These are phyloP conservation scores for Tylopilus subfusipes DNA, from an alignment of 768 basidiomycete genomes.

Conservation along the genomic window DNA sequence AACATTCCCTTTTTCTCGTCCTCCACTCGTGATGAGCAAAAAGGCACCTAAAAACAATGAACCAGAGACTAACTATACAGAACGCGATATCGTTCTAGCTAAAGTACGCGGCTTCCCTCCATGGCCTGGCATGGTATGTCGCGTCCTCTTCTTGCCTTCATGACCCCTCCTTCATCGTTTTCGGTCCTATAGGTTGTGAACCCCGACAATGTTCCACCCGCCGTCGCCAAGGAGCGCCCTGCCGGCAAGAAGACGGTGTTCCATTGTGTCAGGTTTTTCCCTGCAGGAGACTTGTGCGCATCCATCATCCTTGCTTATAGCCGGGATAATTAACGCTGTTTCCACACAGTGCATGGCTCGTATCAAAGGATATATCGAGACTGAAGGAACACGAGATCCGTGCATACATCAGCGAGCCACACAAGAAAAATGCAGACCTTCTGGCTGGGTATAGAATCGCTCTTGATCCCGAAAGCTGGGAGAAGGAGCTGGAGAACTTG, in stretches of 20 bases:
- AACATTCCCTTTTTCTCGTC: conserved; percentile 17
- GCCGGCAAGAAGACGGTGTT: conserved; percentile 64
- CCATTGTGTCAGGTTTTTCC: conserved; percentile 86
- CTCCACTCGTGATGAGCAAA: conserved; percentile 42
- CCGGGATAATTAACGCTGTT: conserved; percentile 7
- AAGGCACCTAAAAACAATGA: conserved; percentile 44
- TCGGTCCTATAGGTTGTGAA: conserved; percentile 65
- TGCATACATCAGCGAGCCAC: conserved; percentile 72
- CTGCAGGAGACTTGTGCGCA: conserved; percentile 88
- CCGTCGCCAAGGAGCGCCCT: conserved; percentile 70
- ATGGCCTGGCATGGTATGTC: conserved; percentile 92
- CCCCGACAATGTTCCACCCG: conserved; percentile 56
- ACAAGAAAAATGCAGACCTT: conserved; percentile 75
- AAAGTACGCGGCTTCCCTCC: conserved; percentile 93
- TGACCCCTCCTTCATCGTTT: conserved; percentile 10
- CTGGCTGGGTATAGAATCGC: conserved; percentile 73
- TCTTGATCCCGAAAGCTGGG: conserved; percentile 69
- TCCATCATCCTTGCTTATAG: conserved; percentile 10
- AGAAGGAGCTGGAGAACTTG: conserved; percentile 40
- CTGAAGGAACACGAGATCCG: conserved; percentile 80
- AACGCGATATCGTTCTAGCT: conserved; percentile 84
- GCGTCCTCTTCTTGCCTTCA: conserved; percentile 19
- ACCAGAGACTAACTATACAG: conserved; percentile 50
- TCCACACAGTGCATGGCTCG: conserved; percentile 72
- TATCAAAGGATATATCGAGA: conserved; percentile 75